phyloP scores from a whole-genome alignment of 2,329 filamentous ascomycete genomes.

The Cercospora sp. region DNA sequence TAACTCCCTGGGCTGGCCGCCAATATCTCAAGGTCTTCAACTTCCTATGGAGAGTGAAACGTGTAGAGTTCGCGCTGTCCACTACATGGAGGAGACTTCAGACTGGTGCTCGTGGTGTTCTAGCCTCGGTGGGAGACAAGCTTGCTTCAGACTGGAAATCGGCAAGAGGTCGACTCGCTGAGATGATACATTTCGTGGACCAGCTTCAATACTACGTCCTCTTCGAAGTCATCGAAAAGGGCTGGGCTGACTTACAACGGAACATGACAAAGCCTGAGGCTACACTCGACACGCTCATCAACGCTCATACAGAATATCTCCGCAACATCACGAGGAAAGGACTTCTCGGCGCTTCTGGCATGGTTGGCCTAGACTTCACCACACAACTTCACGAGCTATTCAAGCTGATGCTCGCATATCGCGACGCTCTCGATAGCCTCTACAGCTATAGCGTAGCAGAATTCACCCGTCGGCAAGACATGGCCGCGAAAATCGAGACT shows the following conservation, averaged over 20 bases:
- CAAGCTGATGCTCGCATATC: constrained; percentile 89
- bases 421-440: constrained; percentile 87
- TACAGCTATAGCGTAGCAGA: constrained; percentile 95
- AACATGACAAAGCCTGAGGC: constrained; percentile 74
- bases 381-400: constrained; percentile 88
- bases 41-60: constrained; percentile 96
- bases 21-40: constrained; percentile 99
- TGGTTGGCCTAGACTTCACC: constrained; percentile 66
- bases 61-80: constrained; percentile 89
- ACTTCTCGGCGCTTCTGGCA: constrained; percentile 67
- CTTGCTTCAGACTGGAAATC: constrained; percentile 73
- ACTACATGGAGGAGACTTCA: constrained; percentile 94
- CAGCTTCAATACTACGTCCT: constrained; percentile 98
- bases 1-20: constrained; percentile 90
- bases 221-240: constrained; percentile 96
- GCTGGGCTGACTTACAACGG: constrained; percentile 86
- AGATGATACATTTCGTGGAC: constrained; percentile 98
- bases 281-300: constrained; percentile 92
- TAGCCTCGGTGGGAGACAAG: constrained; percentile 71
- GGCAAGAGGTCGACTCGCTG: constrained; percentile 82
- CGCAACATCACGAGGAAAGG: constrained; percentile 95
- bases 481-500: constrained; percentile 69
- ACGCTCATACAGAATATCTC: constrained; percentile 86
- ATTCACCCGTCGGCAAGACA: constrained; percentile 87
- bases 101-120: constrained; percentile 88